Conservation (phyloP, 352 stramenopile genomes). For the Halophytophthora polymorphica region DNA sequence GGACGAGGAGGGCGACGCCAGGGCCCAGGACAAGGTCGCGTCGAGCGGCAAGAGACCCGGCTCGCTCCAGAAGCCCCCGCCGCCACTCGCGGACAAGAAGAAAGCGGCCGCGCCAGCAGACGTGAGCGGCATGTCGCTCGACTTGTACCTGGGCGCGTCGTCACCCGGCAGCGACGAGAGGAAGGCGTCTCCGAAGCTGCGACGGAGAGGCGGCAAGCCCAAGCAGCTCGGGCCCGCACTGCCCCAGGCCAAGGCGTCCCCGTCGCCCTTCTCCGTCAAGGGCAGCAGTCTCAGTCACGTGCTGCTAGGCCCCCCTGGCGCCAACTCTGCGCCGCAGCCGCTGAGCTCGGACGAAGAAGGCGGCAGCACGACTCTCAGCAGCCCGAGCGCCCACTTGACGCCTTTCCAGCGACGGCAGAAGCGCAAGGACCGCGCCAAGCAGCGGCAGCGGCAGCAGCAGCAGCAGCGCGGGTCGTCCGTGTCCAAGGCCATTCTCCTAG, state of each 20-base stretch:
- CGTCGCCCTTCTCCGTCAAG: constrained; percentile 24
- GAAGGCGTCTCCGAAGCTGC: constrained; percentile 27
- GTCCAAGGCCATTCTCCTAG: constrained; percentile 51
- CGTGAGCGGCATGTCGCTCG: constrained; percentile 59
- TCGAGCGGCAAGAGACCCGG: no score
- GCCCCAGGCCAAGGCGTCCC: constrained; percentile 10
- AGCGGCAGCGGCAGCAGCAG: constrained; percentile 39
- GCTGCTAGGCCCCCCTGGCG: no score
- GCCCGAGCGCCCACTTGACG: constrained; percentile 27
- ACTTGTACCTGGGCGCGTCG: constrained; percentile 54
- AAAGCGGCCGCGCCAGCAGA: constrained; percentile 17
- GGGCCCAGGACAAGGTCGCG: constrained; percentile 16
- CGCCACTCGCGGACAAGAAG: constrained; percentile 15
- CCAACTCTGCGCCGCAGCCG: constrained; percentile 11
- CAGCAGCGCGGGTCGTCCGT: constrained; percentile 17
- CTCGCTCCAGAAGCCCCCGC: constrained; percentile 9
- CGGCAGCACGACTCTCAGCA: constrained; percentile 6
- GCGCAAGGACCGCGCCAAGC: constrained; percentile 41
- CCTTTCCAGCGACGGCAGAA: constrained; percentile 49
- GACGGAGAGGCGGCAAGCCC: constrained; percentile 31
- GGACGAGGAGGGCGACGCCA: constrained; percentile 15
- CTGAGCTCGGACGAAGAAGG: constrained; percentile 23
- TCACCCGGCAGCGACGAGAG: constrained; percentile 2
- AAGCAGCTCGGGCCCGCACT: constrained; percentile 12
- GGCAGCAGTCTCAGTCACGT: constrained; percentile 17